Conservation (phyloP, 2,329 filamentous ascomycete genomes). For the Fusarium mangiferae region DNA sequence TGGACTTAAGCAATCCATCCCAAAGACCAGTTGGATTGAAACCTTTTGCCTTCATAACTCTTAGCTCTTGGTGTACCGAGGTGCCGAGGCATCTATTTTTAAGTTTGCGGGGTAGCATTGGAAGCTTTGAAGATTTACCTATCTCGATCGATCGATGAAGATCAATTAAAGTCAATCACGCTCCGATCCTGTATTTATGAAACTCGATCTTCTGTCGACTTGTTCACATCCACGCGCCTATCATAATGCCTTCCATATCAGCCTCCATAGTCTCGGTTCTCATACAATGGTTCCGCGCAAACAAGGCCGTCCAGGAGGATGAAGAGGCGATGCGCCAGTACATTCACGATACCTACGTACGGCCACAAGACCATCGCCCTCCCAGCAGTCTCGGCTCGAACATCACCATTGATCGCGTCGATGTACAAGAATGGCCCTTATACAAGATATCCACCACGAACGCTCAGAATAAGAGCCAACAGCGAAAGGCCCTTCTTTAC, state of each 20-base stretch:
- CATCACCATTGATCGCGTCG: neutral
- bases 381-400: neutral
- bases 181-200: too few species aligned
- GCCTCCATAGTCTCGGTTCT: neutral
- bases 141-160: too few species aligned
- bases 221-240: rapidly evolving
- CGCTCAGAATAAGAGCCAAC: neutral
- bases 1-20: neutral
- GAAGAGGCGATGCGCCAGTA: neutral
- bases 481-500: neutral
- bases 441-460: neutral
- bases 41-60: rapidly evolving
- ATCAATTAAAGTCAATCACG: neutral
- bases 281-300: neutral
- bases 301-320: neutral
- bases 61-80: neutral
- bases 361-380: neutral
- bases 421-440: neutral
- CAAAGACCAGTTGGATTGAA: rapidly evolving
- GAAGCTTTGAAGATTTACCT: neutral
- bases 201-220: rapidly evolving
- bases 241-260: neutral
- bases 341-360: neutral
- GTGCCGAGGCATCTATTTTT: neutral
- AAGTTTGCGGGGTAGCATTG: neutral